Evolutionary conservation across 108 stramenopile genomes (phyloP), one percentile per base, ranked within the genome.

Genomic region (Cylindrotheca fusiformis): DNA sequence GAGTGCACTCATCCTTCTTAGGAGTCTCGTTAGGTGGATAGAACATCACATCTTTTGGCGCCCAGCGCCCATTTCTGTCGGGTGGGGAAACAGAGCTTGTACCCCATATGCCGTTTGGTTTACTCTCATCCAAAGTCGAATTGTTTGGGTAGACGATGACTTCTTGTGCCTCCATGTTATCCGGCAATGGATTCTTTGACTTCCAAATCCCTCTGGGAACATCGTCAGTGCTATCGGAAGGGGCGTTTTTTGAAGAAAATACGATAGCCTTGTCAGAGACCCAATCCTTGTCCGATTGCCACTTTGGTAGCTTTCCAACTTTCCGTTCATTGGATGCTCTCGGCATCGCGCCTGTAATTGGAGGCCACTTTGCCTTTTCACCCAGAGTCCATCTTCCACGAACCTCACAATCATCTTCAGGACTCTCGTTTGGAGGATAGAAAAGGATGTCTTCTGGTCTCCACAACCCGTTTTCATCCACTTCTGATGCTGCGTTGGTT

Each of bases 401-500:
- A 20, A 44, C 22, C 3, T 25, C 8, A 27, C 63, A 64, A 33
- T 33, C 33, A 5, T 23, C 31, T 36, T 51, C 55, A 14, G 55
- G 54, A 20, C 2, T 28, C 27, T 31, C 32, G 14, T 52, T 48
- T 26, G 68, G 68, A 52, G 68, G 53, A 32, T 46, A 69, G n/a
- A 69, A 60, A 0, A 60, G 6, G 26, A 69, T 54, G 31, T 69
- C 60, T 47, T 60, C 41, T 17, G 68, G 68, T 52, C 47, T 57
- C 59, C 55, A 54, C n/a, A 55, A 10, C 32, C 68, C 68, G 26
- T 61, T 28, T 8, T 19, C 54, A 30, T 69, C 60, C 1, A 60
- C 60, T 12, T 52, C 49, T 3, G 49, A 27, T 2, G 30, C 59
- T 0, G 55, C n/a, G 8, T 31, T 46, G 29, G 58, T 52, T 33